Evolutionary conservation across 495 filamentous ascomycete genomes (phyloP).

Genomic region (Aspergillus leporis): DNA sequence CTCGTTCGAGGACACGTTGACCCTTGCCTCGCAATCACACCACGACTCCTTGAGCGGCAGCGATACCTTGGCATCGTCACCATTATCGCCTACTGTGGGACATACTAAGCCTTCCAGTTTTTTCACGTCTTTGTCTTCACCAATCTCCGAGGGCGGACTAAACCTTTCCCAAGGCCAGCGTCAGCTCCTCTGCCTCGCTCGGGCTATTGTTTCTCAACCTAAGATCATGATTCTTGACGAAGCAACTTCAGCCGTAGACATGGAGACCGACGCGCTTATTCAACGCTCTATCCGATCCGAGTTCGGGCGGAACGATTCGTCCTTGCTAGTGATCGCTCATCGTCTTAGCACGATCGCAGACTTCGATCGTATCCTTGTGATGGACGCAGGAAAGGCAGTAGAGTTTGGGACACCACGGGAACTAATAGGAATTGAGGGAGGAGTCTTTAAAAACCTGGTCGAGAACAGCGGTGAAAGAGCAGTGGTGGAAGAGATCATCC

Average conservation of each 20-base stretch:
- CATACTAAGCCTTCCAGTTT: slow-evolving; percentile 57
- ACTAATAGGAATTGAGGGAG: slow-evolving; percentile 57
- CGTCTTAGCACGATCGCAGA: slow-evolving; percentile 82
- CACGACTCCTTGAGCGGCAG: slow-evolving; percentile 23
- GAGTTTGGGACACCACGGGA: slow-evolving; percentile 74
- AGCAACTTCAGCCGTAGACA: slow-evolving; percentile 86
- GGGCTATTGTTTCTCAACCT: slow-evolving; percentile 77
- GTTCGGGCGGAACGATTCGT: slow-evolving; percentile 66
- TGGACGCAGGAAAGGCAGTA: slow-evolving; percentile 71
- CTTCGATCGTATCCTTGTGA: slow-evolving; percentile 81
- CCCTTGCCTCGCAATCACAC: slow-evolving; percentile 34
- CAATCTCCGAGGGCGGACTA: slow-evolving; percentile 72
- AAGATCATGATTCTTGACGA: slow-evolving; percentile 90
- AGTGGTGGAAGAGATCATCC: slow-evolving; percentile 56
- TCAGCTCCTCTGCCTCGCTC: slow-evolving; percentile 84
- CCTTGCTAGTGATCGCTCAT: slow-evolving; percentile 86
- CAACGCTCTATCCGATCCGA: slow-evolving; percentile 80
- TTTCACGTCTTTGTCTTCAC: slow-evolving; percentile 58
- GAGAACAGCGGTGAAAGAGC: slow-evolving; percentile 72
- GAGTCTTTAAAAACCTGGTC: slow-evolving; percentile 71
- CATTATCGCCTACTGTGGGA: slow-evolving; percentile 26
- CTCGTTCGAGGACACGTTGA: slow-evolving; percentile 38
- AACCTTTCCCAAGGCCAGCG: slow-evolving; percentile 87
- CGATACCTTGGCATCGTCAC: slow-evolving; percentile 27
- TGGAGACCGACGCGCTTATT: slow-evolving; percentile 80